A percentile compares a stretch with the other conserved stretches of the same genome.
Evolutionary conservation across 257 asterid species (phyloP).

Genomic region (Ophiorrhiza pumila): DNA sequence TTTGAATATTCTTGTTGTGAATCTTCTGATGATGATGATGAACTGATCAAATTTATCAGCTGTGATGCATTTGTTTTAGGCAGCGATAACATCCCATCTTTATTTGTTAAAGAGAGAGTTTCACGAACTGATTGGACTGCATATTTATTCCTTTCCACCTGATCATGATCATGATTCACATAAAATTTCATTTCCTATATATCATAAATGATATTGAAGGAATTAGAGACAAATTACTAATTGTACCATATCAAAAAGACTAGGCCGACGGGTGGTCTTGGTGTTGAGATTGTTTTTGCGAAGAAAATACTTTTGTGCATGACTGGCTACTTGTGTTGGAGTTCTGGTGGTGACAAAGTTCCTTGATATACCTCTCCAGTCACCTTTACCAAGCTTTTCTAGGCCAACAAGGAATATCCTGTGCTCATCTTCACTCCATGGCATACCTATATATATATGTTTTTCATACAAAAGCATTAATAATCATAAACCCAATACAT

Average conservation of each 20-base stretch:
- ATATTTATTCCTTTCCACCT: conserved; percentile 19
- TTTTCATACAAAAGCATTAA: too few relatives aligned
- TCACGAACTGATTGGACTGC: neutral
- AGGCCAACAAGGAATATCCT: conserved; percentile 26
- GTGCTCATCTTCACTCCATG: conserved; percentile 40
- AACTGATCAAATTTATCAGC: conserved; percentile 18
- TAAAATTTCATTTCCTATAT: too few relatives aligned
- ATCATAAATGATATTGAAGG: too few relatives aligned
- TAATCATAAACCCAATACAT: too few relatives aligned
- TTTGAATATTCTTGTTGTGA: too few relatives aligned
- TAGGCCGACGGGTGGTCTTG: conserved; percentile 21
- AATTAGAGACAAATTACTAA: neutral
- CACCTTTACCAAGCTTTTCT: conserved; percentile 35
- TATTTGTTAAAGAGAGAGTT: neutral
- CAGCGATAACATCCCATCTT: neutral
- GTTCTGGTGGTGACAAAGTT: conserved; percentile 36
- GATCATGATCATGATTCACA: neutral
- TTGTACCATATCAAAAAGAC: conserved; percentile 29
- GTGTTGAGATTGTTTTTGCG: neutral
- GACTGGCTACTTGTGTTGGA: conserved; percentile 38
- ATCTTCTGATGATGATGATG: neutral
- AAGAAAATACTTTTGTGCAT: conserved; percentile 40
- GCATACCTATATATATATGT: conserved; percentile 22
- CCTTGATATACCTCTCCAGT: conserved; percentile 38
- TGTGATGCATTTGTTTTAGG: neutral